Evolutionary conservation across 352 stramenopile genomes (phyloP), one percentile per base, ranked within the genome.

Genomic region (Phytophthora cactorum): DNA sequence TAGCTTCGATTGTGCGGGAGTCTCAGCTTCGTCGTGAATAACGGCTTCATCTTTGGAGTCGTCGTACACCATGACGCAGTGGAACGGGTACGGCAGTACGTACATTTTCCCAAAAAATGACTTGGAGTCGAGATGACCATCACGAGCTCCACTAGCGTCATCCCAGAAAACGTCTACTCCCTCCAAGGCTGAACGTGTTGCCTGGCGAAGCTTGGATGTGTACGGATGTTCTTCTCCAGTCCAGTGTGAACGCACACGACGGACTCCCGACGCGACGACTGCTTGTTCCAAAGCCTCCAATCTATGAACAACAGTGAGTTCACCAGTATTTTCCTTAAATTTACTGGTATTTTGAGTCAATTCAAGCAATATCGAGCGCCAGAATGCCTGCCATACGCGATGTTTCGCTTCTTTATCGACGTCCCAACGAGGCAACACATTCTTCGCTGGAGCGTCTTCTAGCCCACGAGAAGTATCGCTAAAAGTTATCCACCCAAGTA

Each of bases 321-420:
- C 67, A 8, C 65, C 49, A 6, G 65, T 22, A 22, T 54, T 36
- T 27, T 32, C 50, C 17, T 59, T 72, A 1, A 9, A 31, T n/a
- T 31, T 53, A n/a, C 25, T 15, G 5, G 25, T 15, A 10, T 50
- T 53, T 50, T 62, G 46, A 8, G 54, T 25, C 2, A 73, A 15
- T 6, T 72, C 63, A 0, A 84, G 59, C 22, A 88, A 17, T 14
- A 78, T 8, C 6, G 66, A 62, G 7, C 75, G 51, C 80, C 80
- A 89, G 32, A 89, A 89, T 1, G 66, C 47, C 12, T 86, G 80
- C 80, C 80, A 89, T 22, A 89, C 60, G 29, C 77, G 75, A 50
- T 83, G 73, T 52, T 85, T 84, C 5, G 56, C 52, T 39, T 89
- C 77, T 45, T 74, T 76, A 1, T 89, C 65, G 5, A 86, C 5